phyloP scores from a whole-genome alignment of 2,329 filamentous ascomycete genomes.

The Endothia cerciana region DNA sequence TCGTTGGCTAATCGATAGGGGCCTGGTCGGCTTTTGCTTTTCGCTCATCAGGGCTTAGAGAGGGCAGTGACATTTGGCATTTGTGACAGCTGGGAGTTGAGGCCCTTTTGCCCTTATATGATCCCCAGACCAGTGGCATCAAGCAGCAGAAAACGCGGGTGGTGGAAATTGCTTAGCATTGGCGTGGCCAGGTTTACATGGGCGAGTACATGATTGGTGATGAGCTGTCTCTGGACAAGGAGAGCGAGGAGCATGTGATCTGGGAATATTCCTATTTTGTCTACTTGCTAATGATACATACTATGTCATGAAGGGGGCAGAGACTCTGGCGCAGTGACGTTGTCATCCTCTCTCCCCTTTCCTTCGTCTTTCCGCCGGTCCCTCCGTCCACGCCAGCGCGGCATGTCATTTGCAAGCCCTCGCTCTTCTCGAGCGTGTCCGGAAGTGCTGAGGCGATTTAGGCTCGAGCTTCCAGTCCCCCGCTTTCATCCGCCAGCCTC shows the following conservation, averaged over 20 bases:
- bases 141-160: background rate
- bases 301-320: background rate
- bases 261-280: background rate
- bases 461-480: too few relatives aligned
- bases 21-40: constrained; percentile 4
- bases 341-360: background rate
- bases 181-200: background rate
- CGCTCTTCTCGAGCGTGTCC: background rate
- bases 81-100: constrained; percentile 27
- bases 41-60: constrained; percentile 9
- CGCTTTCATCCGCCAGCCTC: too few relatives aligned
- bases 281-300: constrained; percentile 20
- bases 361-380: background rate
- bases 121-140: background rate
- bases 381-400: background rate
- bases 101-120: background rate
- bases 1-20: constrained; percentile 61
- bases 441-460: too few relatives aligned
- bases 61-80: constrained; percentile 12
- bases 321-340: background rate
- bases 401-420: background rate
- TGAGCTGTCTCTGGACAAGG: background rate
- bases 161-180: background rate
- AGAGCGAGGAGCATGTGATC: constrained; percentile 11
- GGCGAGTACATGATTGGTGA: background rate